Percentiles rank a stretch among this genome's conserved stretches.
These are phyloP conservation scores for Teunomyces panamensis DNA, from an alignment of 805 yeast genomes.

Conservation along the genomic window DNA sequence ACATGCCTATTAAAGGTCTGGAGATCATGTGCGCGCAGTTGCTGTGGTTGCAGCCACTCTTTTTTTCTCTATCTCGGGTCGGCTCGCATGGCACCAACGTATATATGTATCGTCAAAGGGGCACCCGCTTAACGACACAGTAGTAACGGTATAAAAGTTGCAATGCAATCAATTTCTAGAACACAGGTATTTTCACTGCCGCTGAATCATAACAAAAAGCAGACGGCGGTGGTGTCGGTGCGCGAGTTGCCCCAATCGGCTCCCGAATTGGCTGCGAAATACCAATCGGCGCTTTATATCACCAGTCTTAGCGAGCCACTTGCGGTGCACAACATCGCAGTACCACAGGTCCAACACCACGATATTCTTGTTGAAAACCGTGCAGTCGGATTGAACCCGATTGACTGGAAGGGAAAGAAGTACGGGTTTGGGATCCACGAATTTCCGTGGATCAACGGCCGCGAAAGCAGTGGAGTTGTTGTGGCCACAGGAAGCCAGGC, in stretches of 20 bases:
- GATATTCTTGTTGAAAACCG: conserved; percentile 24
- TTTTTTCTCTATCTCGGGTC: background rate
- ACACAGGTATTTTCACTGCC: too few species aligned
- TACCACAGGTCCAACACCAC: conserved; percentile 16
- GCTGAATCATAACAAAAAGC: background rate
- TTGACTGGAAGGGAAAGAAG: conserved; percentile 49
- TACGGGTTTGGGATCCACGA: conserved; percentile 45
- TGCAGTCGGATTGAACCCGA: conserved; percentile 44
- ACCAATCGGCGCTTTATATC: conserved; percentile 17
- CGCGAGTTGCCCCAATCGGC: background rate
- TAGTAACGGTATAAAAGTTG: too few species aligned
- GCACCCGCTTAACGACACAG: too few species aligned
- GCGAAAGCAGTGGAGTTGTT: conserved; percentile 44
- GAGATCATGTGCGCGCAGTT: too few species aligned
- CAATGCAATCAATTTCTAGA: too few species aligned
- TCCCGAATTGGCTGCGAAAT: background rate
- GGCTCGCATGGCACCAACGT: background rate
- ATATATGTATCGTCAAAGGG: background rate
- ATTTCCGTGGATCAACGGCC: conserved; percentile 51
- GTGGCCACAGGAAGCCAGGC: conserved; percentile 34
- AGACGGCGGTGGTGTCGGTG: background rate
- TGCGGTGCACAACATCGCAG: conserved; percentile 12
- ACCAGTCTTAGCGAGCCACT: conserved; percentile 21
- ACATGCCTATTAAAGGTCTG: too few species aligned
- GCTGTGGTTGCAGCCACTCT: background rate